Evolutionary conservation across 2,329 filamentous ascomycete species (phyloP), one percentile per base, ranked within the genome.

Genomic region (Colletotrichum sp.): DNA sequence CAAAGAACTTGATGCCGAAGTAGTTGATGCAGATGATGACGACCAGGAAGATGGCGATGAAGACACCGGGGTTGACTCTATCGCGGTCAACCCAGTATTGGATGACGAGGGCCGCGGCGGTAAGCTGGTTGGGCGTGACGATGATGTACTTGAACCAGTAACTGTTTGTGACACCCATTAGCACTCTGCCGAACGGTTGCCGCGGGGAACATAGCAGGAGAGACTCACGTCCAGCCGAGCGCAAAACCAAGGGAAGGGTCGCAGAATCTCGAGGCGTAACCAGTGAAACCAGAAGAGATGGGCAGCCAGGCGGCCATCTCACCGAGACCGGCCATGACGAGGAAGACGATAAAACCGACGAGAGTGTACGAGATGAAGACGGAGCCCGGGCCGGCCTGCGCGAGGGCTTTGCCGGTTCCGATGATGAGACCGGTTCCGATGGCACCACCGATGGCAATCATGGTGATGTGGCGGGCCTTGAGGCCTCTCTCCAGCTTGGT

Each of bases 261-360:
- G 81, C 92, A 94, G 86, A 95, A 97, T 64, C 95, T 90, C 76
- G 92, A 90, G 28, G 95, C 94, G 81, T 96, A 97, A 80, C 94
- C 94, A 76, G 94, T 94, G 85, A 97, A 98, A 79, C 95, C 95
- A 82, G 93, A 92, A 71, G 92, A 91, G 80, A 96, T 89, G 67
- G 95, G 95, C 39, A 97, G 85, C 94, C 94, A 97, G 68, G 95
- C 91, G 10, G 95, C 94, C 94, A 97, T 97, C 84, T 96, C 95
- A 77, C 95, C 95, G 6, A 97, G 91, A 72, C 91, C 93, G 74
- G 92, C 93, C 94, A 97, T 96, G 79, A 97, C 95, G 57, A 95
- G 86, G 84, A 93, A 97, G 79, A 96, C 95, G 76, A 97, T 85
- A 63, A 93, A 85, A 78, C 94, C 94, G 78, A 95, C 90, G 77